Conservation (phyloP, 352 stramenopile species). For the Globisporangium carolinianum region DNA sequence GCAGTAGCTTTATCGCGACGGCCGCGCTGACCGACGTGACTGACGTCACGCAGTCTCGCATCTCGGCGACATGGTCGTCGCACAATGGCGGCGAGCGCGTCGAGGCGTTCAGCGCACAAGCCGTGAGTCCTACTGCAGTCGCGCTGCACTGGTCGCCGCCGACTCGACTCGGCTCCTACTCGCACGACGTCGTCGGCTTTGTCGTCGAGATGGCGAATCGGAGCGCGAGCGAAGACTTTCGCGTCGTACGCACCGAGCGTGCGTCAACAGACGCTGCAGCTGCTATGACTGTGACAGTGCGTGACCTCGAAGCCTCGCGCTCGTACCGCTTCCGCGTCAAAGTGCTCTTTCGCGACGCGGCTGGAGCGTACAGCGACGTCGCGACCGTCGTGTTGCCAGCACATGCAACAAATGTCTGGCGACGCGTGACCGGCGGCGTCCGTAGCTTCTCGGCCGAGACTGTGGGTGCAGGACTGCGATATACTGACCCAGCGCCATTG, state of each 20-base stretch:
- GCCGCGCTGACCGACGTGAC: background rate
- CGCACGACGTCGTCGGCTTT: conserved; percentile 35
- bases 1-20: conserved; percentile 42
- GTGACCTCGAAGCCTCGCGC: conserved; percentile 15
- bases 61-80: conserved; percentile 14
- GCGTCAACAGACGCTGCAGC: conserved; percentile 2
- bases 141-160: conserved; percentile 32
- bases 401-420: conserved; percentile 37
- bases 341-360: conserved; percentile 30
- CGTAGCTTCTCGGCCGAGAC: conserved; percentile 26
- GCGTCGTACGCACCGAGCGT: conserved; percentile 25
- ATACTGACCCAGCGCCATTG: conserved; percentile 21
- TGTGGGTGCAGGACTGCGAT: conserved; percentile 24
- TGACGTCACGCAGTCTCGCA: background rate
- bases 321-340: conserved; percentile 59
- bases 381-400: conserved; percentile 25
- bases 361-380: conserved; percentile 27
- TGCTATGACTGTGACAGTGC: conserved; percentile 14
- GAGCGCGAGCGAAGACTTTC: conserved; percentile 51
- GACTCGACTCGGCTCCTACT: conserved; percentile 22
- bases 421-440: conserved; percentile 14
- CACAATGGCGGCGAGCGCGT: conserved; percentile 18
- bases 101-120: conserved; percentile 11
- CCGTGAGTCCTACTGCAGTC: conserved; percentile 30
- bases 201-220: conserved; percentile 56